These are phyloP conservation scores for Hordeum pubiflorum DNA, from an alignment of 202 grass and related monocot species.

Conservation along the genomic window DNA sequence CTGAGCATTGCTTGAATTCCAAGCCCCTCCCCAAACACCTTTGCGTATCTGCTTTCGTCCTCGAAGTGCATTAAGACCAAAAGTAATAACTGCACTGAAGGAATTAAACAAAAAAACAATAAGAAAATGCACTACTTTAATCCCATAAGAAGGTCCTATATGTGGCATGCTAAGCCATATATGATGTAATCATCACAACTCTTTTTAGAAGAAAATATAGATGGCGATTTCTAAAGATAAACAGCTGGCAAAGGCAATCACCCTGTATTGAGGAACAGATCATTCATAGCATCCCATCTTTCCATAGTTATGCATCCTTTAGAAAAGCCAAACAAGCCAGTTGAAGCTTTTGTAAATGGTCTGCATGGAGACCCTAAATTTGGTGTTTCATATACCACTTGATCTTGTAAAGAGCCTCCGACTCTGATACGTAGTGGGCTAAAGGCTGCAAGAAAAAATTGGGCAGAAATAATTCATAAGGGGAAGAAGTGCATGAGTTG, in stretches of 20 bases:
- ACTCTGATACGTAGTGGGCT: conserved; percentile 71
- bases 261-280: conserved; percentile 71
- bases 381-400: conserved; percentile 70
- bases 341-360: conserved; percentile 51
- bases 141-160: neutral
- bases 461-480: neutral
- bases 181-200: neutral
- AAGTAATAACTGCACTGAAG: conserved; percentile 84
- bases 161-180: neutral
- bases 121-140: neutral
- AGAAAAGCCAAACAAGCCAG: conserved; percentile 91
- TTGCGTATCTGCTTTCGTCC: conserved; percentile 43
- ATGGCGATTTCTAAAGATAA: neutral
- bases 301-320: conserved; percentile 84
- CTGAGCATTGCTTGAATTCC: conserved; percentile 80
- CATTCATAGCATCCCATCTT: conserved; percentile 89
- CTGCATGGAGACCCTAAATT: conserved; percentile 58
- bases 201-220: neutral
- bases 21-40: conserved; percentile 60
- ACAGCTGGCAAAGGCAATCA: conserved; percentile 23
- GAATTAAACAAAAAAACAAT: conserved; percentile 16
- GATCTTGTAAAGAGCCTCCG: conserved; percentile 92
- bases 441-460: conserved; percentile 53
- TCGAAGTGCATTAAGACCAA: conserved; percentile 87
- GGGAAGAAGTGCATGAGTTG: neutral